phyloP scores from a whole-genome alignment of 2,329 filamentous ascomycete species.

The Trichophyton schoenleinii region DNA sequence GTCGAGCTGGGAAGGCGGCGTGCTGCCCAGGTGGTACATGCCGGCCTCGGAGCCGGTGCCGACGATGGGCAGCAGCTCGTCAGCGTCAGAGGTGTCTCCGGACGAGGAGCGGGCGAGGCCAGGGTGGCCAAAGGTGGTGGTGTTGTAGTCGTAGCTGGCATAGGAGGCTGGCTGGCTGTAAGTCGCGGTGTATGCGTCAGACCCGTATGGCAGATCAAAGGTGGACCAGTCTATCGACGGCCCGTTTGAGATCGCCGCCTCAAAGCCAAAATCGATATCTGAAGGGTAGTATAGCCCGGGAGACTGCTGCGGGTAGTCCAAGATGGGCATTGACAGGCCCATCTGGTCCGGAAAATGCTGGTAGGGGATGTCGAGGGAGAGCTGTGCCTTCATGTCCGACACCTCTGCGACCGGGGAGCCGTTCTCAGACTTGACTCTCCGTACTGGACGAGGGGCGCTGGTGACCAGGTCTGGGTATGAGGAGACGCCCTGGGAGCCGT shows the following conservation, averaged over 20 bases:
- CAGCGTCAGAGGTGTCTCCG: constrained; percentile 38
- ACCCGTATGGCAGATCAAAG: constrained; percentile 30
- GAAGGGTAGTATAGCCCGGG: constrained; percentile 32
- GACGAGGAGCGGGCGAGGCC: constrained; percentile 36
- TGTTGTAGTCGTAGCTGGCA: constrained; percentile 34
- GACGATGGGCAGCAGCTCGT: constrained; percentile 29
- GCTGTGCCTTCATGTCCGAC: constrained; percentile 24
- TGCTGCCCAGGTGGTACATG: constrained; percentile 19
- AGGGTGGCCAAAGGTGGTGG: constrained; percentile 23
- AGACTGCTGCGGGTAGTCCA: constrained; percentile 28
- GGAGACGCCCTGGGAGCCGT: constrained; percentile 16
- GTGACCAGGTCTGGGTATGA: constrained; percentile 21
- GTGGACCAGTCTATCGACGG: constrained; percentile 39
- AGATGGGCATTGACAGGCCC: constrained; percentile 21
- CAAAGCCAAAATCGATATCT: constrained; percentile 30
- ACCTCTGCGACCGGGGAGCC: constrained; percentile 31
- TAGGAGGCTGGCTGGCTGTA: constrained; percentile 36
- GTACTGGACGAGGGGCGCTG: constrained; percentile 22
- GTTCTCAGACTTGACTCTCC: constrained; percentile 34
- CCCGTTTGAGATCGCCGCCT: constrained; percentile 27
- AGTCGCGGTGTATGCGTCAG: constrained; percentile 25
- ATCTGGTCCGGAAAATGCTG: constrained; percentile 24
- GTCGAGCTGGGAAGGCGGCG: constrained; percentile 8
- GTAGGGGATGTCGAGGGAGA: constrained; percentile 31
- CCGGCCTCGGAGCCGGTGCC: constrained; percentile 26